Evolutionary conservation across 257 asterid genomes (phyloP).

Genomic region (Petunia secreta): DNA sequence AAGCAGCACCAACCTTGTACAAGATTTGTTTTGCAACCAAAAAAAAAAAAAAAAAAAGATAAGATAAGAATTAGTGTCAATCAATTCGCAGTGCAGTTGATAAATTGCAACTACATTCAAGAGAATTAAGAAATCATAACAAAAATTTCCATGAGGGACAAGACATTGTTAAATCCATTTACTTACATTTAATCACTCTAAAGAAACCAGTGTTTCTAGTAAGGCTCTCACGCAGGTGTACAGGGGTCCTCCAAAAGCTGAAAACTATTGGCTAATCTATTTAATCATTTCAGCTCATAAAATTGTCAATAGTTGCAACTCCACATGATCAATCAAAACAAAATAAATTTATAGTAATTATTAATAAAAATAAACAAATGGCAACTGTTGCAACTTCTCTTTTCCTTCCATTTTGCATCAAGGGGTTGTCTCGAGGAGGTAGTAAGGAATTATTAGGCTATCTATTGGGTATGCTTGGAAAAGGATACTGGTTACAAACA

Average conservation of each 20-base stretch:
- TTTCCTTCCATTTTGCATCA: background rate
- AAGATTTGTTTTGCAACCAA: background rate
- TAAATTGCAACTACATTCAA: background rate
- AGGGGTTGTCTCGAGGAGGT: background rate
- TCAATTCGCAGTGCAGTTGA: background rate
- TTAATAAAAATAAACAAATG: background rate
- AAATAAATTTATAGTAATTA: background rate
- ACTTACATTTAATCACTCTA: background rate
- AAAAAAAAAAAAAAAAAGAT: background rate
- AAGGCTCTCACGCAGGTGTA: background rate
- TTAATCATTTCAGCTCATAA: background rate
- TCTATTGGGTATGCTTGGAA: slow-evolving; percentile 6
- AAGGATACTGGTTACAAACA: slow-evolving; percentile 97
- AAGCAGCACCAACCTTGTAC: background rate
- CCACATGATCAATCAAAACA: background rate
- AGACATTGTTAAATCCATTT: background rate
- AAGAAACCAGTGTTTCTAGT: background rate
- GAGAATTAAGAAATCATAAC: background rate
- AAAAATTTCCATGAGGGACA: background rate
- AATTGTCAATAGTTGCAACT: background rate
- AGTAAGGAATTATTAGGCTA: background rate
- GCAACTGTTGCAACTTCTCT: background rate
- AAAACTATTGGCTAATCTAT: too few relatives aligned
- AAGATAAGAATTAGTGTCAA: too few relatives aligned
- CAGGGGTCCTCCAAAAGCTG: background rate